Conservation (phyloP, 202 grass and related monocot species). For the Setaria italica region DNA sequence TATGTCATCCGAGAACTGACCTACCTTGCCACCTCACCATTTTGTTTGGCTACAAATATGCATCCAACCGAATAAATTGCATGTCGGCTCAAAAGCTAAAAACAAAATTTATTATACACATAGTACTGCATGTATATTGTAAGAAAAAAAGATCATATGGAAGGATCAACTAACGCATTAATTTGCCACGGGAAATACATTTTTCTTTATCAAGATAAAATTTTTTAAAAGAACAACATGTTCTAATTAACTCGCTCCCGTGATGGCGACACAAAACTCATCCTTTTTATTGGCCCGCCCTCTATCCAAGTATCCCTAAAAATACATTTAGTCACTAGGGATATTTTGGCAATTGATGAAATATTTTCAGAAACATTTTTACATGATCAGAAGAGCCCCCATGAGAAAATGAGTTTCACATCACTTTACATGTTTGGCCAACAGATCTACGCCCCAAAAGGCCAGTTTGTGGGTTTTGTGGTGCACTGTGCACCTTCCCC, state of each 20-base stretch:
- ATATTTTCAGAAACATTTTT: too few species aligned
- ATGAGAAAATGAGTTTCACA: neutral
- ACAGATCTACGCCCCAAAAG: neutral
- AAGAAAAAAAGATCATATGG: neutral
- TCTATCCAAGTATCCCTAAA: neutral
- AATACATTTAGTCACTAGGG: neutral
- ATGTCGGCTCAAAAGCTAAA: neutral
- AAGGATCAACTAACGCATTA: neutral
- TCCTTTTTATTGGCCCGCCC: neutral
- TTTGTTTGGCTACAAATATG: neutral
- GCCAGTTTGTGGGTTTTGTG: neutral
- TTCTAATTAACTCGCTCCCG: neutral
- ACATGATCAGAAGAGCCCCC: too few species aligned
- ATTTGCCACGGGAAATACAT: neutral
- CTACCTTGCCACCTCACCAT: constrained; percentile 16
- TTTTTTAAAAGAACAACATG: neutral
- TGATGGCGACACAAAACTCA: neutral
- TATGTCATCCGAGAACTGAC: neutral
- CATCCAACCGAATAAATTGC: neutral
- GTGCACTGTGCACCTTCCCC: neutral
- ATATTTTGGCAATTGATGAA: neutral
- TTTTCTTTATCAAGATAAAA: neutral
- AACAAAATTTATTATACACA: neutral
- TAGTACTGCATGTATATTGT: neutral
- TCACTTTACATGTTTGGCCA: neutral